Conservation (phyloP, 1,284 basidiomycete species). For the Marasmius tenuissimus region DNA sequence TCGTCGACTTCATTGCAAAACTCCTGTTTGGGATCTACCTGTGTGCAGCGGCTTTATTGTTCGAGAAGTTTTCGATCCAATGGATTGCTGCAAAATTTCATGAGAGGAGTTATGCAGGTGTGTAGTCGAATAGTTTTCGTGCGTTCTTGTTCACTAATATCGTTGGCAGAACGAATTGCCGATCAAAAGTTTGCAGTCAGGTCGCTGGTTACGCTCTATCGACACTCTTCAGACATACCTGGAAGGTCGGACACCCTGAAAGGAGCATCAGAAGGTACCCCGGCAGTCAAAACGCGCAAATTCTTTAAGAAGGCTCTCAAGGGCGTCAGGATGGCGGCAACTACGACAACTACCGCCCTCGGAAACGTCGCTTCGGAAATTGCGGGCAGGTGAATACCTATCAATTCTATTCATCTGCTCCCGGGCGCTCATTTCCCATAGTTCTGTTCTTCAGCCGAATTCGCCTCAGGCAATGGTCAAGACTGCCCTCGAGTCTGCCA, state of each 20-base stretch:
- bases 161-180: conserved; percentile 66
- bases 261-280: conserved; percentile 28
- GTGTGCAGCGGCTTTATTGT: conserved; percentile 71
- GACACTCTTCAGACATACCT: conserved; percentile 71
- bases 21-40: conserved; percentile 78
- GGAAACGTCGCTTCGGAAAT: conserved; percentile 78
- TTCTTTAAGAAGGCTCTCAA: conserved; percentile 74
- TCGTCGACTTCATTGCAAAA: conserved; percentile 56
- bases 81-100: conserved; percentile 87
- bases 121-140: conserved; percentile 14
- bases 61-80: conserved; percentile 88
- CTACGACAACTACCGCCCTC: conserved; percentile 80
- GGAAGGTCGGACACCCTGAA: conserved; percentile 69
- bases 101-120: conserved; percentile 82
- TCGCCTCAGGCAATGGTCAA: conserved; percentile 84
- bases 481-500: conserved; percentile 75
- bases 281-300: conserved; percentile 53
- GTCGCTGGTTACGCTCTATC: conserved; percentile 77
- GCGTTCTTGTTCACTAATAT: not conserved
- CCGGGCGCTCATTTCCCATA: conserved; percentile 32
- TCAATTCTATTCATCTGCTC: not conserved
- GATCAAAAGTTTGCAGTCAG: conserved; percentile 83
- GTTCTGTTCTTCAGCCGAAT: conserved; percentile 85
- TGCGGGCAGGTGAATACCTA: conserved; percentile 52
- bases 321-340: conserved; percentile 71